These are phyloP conservation scores for Trichophyton benhamiae DNA, from an alignment of 2,329 filamentous ascomycete species.

Conservation along the genomic window DNA sequence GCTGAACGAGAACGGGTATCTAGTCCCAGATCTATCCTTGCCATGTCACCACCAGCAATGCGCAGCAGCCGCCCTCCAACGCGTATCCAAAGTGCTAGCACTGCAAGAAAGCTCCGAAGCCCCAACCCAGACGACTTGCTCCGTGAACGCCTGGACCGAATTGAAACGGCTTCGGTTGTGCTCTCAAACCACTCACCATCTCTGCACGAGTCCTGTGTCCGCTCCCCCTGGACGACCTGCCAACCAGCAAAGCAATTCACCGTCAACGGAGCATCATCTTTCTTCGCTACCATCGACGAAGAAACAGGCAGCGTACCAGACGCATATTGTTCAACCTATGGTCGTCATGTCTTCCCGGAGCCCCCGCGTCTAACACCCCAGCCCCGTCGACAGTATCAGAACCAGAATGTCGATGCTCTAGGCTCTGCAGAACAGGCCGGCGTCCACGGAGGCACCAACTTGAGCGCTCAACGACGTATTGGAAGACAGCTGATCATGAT, in stretches of 20 bases:
- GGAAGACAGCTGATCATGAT: constrained; percentile 12
- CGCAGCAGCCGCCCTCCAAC: constrained; percentile 7
- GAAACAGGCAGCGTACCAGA: constrained; percentile 5
- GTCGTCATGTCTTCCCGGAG: constrained; percentile 12
- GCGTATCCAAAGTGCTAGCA: constrained; percentile 2
- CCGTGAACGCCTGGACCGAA: constrained; percentile 9
- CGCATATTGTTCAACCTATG: constrained; percentile 9
- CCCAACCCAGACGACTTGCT: constrained; percentile 10
- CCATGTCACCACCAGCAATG: constrained; percentile 1
- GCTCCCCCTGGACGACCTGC: background rate
- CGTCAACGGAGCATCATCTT: background rate
- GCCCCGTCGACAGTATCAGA: background rate
- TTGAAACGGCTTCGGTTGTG: constrained; percentile 8
- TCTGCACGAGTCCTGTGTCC: background rate
- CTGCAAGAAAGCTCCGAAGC: constrained; percentile 5
- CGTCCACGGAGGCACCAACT: background rate
- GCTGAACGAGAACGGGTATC: background rate
- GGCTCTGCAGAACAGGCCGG: background rate
- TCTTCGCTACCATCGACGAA: constrained; percentile 6
- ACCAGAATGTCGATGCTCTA: background rate
- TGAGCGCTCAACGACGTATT: constrained; percentile 10
- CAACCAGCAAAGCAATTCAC: constrained; percentile 1
- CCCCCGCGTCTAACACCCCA: constrained; percentile 11
- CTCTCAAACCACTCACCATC: constrained; percentile 9
- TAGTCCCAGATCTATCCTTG: constrained; percentile 1